Conservation (phyloP, 306 rosid species). For the Casuarina cunninghamiana region DNA sequence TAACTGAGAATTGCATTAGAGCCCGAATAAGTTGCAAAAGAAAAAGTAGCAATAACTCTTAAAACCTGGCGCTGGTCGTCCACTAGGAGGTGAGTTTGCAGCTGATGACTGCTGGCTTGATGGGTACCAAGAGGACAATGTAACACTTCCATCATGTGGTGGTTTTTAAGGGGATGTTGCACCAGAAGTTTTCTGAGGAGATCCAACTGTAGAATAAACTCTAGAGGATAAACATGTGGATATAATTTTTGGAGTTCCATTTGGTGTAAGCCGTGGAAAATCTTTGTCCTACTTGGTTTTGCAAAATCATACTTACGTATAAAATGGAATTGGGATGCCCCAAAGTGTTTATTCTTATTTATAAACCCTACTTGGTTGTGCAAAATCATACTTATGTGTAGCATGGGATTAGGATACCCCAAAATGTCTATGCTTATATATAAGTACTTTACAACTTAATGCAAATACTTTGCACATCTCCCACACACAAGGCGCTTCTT, state of each 20-base stretch:
- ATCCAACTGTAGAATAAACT: conserved; percentile 64
- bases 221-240: conserved; percentile 81
- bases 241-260: conserved; percentile 81
- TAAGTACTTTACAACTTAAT: too few relatives aligned
- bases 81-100: conserved; percentile 25
- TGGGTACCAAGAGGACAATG: conserved; percentile 80
- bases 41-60: too few relatives aligned
- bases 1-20: too few relatives aligned
- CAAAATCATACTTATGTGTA: background rate
- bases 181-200: conserved; percentile 70
- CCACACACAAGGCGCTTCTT: background rate
- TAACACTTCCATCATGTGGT: conserved; percentile 59
- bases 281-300: conserved; percentile 58
- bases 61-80: too few relatives aligned
- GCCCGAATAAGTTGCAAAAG: too few relatives aligned
- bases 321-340: background rate
- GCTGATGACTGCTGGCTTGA: conserved; percentile 99
- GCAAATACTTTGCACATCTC: background rate
- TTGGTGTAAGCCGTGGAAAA: conserved; percentile 89
- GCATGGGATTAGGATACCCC: background rate
- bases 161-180: conserved; percentile 72
- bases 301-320: background rate
- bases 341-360: background rate
- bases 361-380: background rate
- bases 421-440: background rate